Conservation (phyloP, 805 yeast species). For the Osmozyma mogii region DNA sequence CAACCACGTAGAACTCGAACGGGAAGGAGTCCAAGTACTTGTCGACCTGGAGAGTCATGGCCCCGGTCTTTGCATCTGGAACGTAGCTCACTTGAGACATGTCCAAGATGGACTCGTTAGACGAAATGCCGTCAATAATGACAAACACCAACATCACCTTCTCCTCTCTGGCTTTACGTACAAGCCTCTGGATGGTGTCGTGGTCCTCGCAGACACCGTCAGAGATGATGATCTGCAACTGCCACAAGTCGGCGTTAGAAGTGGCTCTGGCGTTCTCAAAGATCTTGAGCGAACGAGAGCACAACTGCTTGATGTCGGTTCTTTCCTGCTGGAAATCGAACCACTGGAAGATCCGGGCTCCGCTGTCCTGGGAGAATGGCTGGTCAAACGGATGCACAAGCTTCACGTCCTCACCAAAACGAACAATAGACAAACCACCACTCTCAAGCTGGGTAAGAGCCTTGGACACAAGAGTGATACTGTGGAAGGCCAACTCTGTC, state of each 20-base stretch:
- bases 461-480: constrained; percentile 87
- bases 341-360: constrained; percentile 77
- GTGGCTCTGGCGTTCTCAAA: constrained; percentile 53
- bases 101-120: constrained; percentile 81
- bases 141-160: constrained; percentile 93
- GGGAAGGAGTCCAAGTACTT: constrained; percentile 92
- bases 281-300: constrained; percentile 61
- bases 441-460: constrained; percentile 91
- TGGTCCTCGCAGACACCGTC: constrained; percentile 99
- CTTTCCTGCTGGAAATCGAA: constrained; percentile 84
- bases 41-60: constrained; percentile 64
- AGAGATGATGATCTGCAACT: constrained; percentile 81
- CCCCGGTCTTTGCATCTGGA: constrained; percentile 58
- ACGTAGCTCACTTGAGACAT: constrained; percentile 88
- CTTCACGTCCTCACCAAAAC: constrained; percentile 78
- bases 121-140: constrained; percentile 80
- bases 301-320: constrained; percentile 75
- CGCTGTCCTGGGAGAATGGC: constrained; percentile 78
- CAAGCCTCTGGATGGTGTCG: constrained; percentile 69
- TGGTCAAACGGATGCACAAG: constrained; percentile 86
- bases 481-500: constrained; percentile 86
- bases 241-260: constrained; percentile 69
- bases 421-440: constrained; percentile 84
- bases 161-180: constrained; percentile 86
- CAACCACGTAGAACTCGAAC: constrained; percentile 93